Percentiles rank a stretch among this genome's conserved stretches.
Conservation (phyloP, 2,329 filamentous ascomycete genomes). For the Sclerotinia subarctica region DNA sequence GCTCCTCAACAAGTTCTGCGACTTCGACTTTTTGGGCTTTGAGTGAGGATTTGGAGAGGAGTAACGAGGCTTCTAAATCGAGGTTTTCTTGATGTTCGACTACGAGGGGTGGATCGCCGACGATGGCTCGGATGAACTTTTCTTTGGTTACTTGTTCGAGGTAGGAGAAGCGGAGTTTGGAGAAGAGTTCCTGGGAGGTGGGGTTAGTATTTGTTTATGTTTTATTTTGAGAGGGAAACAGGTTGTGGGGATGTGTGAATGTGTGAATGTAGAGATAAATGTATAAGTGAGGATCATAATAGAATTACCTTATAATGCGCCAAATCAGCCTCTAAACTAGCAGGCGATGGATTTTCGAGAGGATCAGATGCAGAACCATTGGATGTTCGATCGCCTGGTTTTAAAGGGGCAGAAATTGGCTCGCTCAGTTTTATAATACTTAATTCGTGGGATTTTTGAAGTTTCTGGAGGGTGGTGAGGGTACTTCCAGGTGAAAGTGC, state of each 20-base stretch:
- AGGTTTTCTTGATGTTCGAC: slow-evolving; percentile 80
- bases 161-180: slow-evolving; percentile 94
- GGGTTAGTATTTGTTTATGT: neutral
- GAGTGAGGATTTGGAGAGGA: slow-evolving; percentile 68
- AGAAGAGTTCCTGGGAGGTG: slow-evolving; percentile 69
- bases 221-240: neutral
- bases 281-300: neutral
- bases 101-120: slow-evolving; percentile 83
- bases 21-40: slow-evolving; percentile 80
- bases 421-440: slow-evolving; percentile 76
- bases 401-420: slow-evolving; percentile 58
- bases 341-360: slow-evolving; percentile 66
- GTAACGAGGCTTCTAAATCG: slow-evolving; percentile 68
- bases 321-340: slow-evolving; percentile 77
- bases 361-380: slow-evolving; percentile 63
- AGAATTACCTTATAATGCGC: slow-evolving; percentile 72
- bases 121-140: slow-evolving; percentile 90
- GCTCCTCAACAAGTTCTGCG: slow-evolving; percentile 64
- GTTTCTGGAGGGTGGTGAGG: slow-evolving; percentile 49
- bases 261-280: too few species aligned
- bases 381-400: slow-evolving; percentile 56
- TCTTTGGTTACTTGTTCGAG: slow-evolving; percentile 98
- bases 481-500: slow-evolving; percentile 39
- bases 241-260: neutral
- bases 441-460: slow-evolving; percentile 59